Evolutionary conservation across 805 yeast species (phyloP), one percentile per base, ranked within the genome.

Genomic region (Wickerhamomyces rabaulensis): DNA sequence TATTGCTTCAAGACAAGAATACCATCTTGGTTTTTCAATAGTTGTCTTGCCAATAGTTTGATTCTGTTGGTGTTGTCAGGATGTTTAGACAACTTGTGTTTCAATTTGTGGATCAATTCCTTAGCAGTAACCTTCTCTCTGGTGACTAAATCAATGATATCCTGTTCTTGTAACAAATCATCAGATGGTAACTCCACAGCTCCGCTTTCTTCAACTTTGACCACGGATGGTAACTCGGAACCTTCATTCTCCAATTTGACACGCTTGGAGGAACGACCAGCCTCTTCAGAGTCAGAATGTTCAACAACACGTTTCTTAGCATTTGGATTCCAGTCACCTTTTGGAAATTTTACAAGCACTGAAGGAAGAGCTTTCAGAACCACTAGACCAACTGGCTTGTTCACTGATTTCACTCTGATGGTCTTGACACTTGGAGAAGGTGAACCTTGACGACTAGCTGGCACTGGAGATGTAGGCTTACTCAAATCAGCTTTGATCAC

Each of bases 281-380:
- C 67, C 4, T 68, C 54, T 9, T 53, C 58, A 1, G 53, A 63
- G 4, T 47, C 50, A 7, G 50, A 56, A n/a, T 48, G 56, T 19
- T 64, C 67, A 27, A 53, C 48, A 12, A 56, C 52, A 46, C 72
- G 54, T 45, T 65, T 63, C 54, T 62, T 76, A 10, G 70, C 71
- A 29, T 63, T 61, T 20, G 96, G 92, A 64, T 84, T 84, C 97
- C 97, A 91, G 45, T 81, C 87, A 23, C 96, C 96, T 17, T 63
- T 68, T 2, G 94, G 94, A 67, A 90, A 89, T 33, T 76, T 76
- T 16, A 67, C 62, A 49, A 91, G 71, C 15, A 86, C 71, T 35
- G 73, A 71, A 13, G 77, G 72, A 7, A 85, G 79, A 1, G 90
- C 86, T 55, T 76, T 84, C 39, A 91, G 66, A 13, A 79, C 76